Percentiles rank a stretch among this genome's conserved stretches.
Evolutionary conservation across 192 early-diverging fungal genomes (phyloP).

Genomic region (Dissophora globulifera): DNA sequence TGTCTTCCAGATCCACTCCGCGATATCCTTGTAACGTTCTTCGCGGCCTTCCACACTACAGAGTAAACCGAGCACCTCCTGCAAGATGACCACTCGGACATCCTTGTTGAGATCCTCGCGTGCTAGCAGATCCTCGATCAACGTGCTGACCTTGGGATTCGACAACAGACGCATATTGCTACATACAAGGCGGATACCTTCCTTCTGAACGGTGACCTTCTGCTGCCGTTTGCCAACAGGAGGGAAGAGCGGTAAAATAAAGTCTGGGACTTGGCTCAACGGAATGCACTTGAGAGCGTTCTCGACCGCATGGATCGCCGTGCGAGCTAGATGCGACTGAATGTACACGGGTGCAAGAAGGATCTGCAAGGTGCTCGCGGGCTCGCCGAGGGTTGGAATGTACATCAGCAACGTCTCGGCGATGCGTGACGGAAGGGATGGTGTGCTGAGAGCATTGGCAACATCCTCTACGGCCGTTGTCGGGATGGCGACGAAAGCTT

Average conservation of each 20-base stretch:
- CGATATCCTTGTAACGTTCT: constrained; percentile 9
- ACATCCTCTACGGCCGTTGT: constrained; percentile 43
- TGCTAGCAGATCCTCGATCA: constrained; percentile 29
- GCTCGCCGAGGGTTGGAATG: constrained; percentile 38
- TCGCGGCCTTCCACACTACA: constrained; percentile 29
- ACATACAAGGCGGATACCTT: constrained; percentile 36
- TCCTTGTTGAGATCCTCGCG: constrained; percentile 27
- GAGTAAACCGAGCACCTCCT: constrained; percentile 24
- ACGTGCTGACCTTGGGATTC: constrained; percentile 3
- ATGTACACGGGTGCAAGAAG: constrained; percentile 41
- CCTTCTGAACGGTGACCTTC: constrained; percentile 51
- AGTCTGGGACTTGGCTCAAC: constrained; percentile 15
- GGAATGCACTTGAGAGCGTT: constrained; percentile 43
- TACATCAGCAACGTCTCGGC: constrained; percentile 39
- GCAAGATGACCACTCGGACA: constrained; percentile 26
- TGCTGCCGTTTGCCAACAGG: constrained; percentile 18
- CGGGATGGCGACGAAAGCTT: constrained; percentile 27
- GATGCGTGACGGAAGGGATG: constrained; percentile 40
- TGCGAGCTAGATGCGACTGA: constrained; percentile 43
- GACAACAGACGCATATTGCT: constrained; percentile 18
- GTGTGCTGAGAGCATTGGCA: constrained; percentile 26
- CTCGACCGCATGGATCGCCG: constrained; percentile 46
- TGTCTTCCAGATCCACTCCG: constrained; percentile 28
- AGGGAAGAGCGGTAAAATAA: constrained; percentile 40
- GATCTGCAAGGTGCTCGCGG: constrained; percentile 21